These are phyloP conservation scores for Microbotryum lychnidis-dioicae DNA, from an alignment of 1,284 basidiomycete species.

Conservation along the genomic window DNA sequence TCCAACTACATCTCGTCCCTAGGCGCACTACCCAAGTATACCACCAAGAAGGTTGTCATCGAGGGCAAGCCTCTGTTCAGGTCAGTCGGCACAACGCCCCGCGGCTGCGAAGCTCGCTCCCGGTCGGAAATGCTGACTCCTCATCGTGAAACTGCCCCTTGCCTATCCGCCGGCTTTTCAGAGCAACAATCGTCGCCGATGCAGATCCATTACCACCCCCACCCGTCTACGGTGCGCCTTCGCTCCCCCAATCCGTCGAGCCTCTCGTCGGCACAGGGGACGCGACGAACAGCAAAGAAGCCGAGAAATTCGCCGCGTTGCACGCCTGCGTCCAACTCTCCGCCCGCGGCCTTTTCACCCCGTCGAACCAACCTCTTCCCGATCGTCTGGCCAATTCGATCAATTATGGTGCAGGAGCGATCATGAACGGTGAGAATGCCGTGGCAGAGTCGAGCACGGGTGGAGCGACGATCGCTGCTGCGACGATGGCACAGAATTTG, in stretches of 20 bases:
- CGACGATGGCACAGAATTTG: not conserved
- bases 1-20: conserved; percentile 18
- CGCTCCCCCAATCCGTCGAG: conserved; percentile 18
- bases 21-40: conserved; percentile 10
- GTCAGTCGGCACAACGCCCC: not conserved
- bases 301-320: conserved; percentile 66
- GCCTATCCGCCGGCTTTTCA: not conserved
- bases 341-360: conserved; percentile 45
- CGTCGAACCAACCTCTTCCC: conserved; percentile 31
- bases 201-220: conserved; percentile 16
- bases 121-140: not conserved
- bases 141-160: too few species aligned
- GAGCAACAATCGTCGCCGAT: conserved; percentile 24
- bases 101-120: not conserved
- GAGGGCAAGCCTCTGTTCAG: conserved; percentile 12
- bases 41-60: not conserved
- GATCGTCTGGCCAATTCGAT: not conserved
- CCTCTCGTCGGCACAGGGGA: conserved; percentile 54
- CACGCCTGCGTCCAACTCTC: conserved; percentile 63
- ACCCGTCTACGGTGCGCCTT: conserved; percentile 4
- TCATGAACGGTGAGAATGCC: conserved; percentile 41
- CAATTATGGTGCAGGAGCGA: not conserved
- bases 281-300: conserved; percentile 55
- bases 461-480: not conserved
- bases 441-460: not conserved